Conservation (phyloP, 2,329 filamentous ascomycete species). For the Lanzia echinophila region DNA sequence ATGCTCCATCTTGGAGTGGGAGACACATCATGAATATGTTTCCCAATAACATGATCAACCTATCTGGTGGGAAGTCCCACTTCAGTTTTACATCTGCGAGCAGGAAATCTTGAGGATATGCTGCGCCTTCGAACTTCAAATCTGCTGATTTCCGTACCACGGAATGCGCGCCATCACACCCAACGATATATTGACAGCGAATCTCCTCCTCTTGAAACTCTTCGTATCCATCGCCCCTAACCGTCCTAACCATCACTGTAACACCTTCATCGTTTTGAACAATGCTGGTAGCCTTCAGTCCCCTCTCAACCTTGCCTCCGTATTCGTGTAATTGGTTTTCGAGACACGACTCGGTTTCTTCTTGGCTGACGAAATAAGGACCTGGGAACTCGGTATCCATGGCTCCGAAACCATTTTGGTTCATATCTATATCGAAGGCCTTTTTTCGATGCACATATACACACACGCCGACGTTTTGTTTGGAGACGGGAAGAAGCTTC, state of each 20-base stretch:
- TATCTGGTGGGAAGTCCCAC: constrained; percentile 10
- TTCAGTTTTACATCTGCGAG: constrained; percentile 37
- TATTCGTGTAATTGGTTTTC: constrained; percentile 25
- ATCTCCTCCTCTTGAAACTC: constrained; percentile 26
- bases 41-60: constrained; percentile 26
- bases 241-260: constrained; percentile 22
- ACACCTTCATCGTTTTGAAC: constrained; percentile 28
- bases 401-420: constrained; percentile 15
- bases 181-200: constrained; percentile 39
- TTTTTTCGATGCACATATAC: constrained; percentile 33
- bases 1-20: constrained; percentile 25
- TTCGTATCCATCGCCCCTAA: constrained; percentile 12
- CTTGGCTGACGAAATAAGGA: constrained; percentile 32
- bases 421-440: constrained; percentile 30
- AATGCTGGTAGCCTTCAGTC: constrained; percentile 27
- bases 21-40: constrained; percentile 34
- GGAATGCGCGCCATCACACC: constrained; percentile 47
- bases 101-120: constrained; percentile 39
- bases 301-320: constrained; percentile 27
- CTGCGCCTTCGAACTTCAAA: constrained; percentile 36
- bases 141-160: constrained; percentile 37
- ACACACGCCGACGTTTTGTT: constrained; percentile 33
- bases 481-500: constrained; percentile 33
- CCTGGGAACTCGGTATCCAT: constrained; percentile 30
- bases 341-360: constrained; percentile 32